These are phyloP conservation scores for Leccinum disarticulatum DNA, from an alignment of 768 basidiomycete species.

Conservation along the genomic window DNA sequence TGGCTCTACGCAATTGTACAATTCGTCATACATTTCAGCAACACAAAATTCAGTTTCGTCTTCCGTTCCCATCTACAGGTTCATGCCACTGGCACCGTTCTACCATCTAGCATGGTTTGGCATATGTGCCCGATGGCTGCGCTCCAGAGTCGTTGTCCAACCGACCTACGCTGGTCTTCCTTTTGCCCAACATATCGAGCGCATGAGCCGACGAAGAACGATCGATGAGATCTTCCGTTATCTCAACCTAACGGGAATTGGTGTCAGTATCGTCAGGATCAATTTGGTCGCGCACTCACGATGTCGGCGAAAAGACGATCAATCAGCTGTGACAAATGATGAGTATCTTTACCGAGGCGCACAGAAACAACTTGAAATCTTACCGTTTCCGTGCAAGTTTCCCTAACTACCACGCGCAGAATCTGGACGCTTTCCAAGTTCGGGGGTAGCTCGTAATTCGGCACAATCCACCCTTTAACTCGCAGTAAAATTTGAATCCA, in stretches of 20 bases:
- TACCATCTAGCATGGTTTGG: slow-evolving; percentile 57
- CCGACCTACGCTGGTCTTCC: slow-evolving; percentile 38
- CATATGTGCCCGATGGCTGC: slow-evolving; percentile 58
- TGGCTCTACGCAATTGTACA: not conserved
- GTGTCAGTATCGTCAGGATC: slow-evolving; percentile 5
- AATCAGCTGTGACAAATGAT: slow-evolving; percentile 43
- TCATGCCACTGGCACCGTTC: not conserved
- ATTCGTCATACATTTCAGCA: not conserved
- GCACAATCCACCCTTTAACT: slow-evolving; percentile 56
- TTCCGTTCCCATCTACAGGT: not conserved
- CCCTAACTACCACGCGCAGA: slow-evolving; percentile 61
- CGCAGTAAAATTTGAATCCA: slow-evolving; percentile 55
- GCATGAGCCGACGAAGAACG: slow-evolving; percentile 50
- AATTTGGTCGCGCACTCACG: slow-evolving; percentile 39
- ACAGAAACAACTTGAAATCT: slow-evolving; percentile 25
- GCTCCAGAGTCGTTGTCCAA: slow-evolving; percentile 50
- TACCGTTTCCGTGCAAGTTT: slow-evolving; percentile 52
- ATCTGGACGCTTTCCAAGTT: slow-evolving; percentile 51
- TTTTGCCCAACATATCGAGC: slow-evolving; percentile 42
- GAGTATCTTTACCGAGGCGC: slow-evolving; percentile 27
- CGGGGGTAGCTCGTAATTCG: slow-evolving; percentile 61
- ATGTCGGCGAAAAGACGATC: slow-evolving; percentile 69
- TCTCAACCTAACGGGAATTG: slow-evolving; percentile 46
- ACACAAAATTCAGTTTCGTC: not conserved
- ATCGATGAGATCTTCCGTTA: slow-evolving; percentile 58